phyloP scores from a whole-genome alignment of 495 filamentous ascomycete genomes.

The Collariella sp. region DNA sequence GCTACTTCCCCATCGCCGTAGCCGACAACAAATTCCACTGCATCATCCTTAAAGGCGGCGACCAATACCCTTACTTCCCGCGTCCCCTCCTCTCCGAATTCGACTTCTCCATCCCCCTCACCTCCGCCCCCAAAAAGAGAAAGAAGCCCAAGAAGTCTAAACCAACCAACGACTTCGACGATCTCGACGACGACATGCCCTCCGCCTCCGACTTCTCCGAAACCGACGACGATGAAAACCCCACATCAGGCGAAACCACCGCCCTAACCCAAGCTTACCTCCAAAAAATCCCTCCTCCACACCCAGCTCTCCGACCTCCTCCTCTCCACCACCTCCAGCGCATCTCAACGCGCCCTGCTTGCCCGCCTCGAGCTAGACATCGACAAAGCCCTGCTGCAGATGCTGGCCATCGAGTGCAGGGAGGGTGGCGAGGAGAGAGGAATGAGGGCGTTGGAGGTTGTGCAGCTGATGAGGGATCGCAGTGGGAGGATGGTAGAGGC shows the following conservation, averaged over 20 bases:
- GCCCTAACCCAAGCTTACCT: slow-evolving; percentile 70
- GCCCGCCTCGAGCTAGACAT: slow-evolving; percentile 65
- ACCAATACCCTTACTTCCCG: slow-evolving; percentile 91
- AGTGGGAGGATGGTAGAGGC: slow-evolving; percentile 79
- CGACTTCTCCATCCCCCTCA: slow-evolving; percentile 78
- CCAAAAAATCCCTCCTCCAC: slow-evolving; percentile 57
- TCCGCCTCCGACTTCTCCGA: slow-evolving; percentile 12
- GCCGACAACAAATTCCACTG: slow-evolving; percentile 91
- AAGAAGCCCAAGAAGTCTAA: slow-evolving; percentile 34
- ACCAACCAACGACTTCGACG: slow-evolving; percentile 18
- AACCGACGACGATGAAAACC: slow-evolving; percentile 20
- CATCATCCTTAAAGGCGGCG: slow-evolving; percentile 94
- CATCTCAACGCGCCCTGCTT: slow-evolving; percentile 57
- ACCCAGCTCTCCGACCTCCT: slow-evolving; percentile 32
- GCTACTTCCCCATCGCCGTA: slow-evolving; percentile 92
- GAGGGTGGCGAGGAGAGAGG: slow-evolving; percentile 77
- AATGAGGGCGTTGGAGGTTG: slow-evolving; percentile 85
- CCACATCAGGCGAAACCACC: slow-evolving; percentile 32
- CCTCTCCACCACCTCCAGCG: slow-evolving; percentile 33
- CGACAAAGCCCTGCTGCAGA: slow-evolving; percentile 80
- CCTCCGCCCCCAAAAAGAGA: slow-evolving; percentile 37
- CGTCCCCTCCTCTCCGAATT: slow-evolving; percentile 88
- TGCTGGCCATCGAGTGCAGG: slow-evolving; percentile 82
- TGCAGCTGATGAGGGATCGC: slow-evolving; percentile 65
- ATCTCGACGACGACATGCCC: slow-evolving; percentile 28